A percentile compares a stretch with the other conserved stretches of the same genome.
These are phyloP conservation scores for Microcos paniculata DNA, from an alignment of 345 rosid species.

Conservation along the genomic window DNA sequence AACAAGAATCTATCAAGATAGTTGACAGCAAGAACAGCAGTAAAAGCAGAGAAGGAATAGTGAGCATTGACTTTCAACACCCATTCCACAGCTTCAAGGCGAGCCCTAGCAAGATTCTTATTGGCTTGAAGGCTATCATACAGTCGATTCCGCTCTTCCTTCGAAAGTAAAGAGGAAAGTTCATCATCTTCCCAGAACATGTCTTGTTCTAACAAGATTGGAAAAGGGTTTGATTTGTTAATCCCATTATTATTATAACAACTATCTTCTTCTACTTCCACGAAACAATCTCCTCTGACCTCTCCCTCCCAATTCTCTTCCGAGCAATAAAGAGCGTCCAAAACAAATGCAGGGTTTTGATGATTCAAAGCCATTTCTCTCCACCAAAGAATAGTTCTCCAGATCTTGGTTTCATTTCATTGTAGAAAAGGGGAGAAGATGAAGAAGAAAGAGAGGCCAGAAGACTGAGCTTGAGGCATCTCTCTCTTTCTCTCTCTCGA, in stretches of 20 bases:
- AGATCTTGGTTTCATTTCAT: conserved; percentile 40
- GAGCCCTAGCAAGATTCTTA: conserved; percentile 34
- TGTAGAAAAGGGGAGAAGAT: conserved; percentile 14
- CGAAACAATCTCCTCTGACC: conserved; percentile 14
- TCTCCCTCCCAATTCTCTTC: conserved; percentile 58
- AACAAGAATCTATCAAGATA: conserved; percentile 65
- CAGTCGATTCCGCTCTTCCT: conserved; percentile 42
- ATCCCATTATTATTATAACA: background rate
- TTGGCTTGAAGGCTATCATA: conserved; percentile 21
- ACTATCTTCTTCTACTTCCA: conserved; percentile 16
- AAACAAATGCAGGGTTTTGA: conserved; percentile 25
- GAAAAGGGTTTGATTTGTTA: conserved; percentile 6
- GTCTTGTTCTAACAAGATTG: conserved; percentile 40
- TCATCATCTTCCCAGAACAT: conserved; percentile 63
- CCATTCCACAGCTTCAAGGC: conserved; percentile 56
- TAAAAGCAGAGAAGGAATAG: conserved; percentile 51
- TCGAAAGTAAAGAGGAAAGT: conserved; percentile 41
- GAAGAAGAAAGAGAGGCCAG: conserved; percentile 17
- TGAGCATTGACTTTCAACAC: conserved; percentile 48
- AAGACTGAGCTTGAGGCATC: conserved; percentile 29
- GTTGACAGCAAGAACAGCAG: conserved; percentile 67
- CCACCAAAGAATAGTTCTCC: conserved; percentile 30
- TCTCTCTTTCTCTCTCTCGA: conserved; percentile 13
- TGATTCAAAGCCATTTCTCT: conserved; percentile 46
- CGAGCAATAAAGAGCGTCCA: conserved; percentile 55